Base-by-base conservation (phyloP, 169 alveolate genomes). In the Plasmodium gonderi region DNA sequence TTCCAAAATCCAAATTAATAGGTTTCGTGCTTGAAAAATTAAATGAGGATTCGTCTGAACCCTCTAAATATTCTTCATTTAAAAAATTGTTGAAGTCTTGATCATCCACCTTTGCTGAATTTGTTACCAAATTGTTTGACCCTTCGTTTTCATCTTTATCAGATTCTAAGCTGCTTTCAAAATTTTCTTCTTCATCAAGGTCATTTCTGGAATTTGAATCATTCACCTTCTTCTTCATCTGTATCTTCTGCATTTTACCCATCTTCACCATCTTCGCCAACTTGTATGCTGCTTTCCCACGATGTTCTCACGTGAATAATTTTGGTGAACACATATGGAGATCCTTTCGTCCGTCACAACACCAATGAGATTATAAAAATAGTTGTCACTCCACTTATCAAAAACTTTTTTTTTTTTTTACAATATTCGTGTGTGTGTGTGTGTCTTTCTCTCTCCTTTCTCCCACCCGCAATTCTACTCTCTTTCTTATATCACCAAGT, bases 1-100 rank as follows among this genome's bases (percentile, higher is more conserved):
- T 80, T 4, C n/a, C 67, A 74, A 11, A 29, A 5, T 49, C 77
- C 20, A 83, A 49, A 47, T 14, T 29, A 17, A 51, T 83, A 0
- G 45, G n/a, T 8, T 83, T 69, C 23, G 79, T 83, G 12, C 14
- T 72, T 29, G 85, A 49, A 1, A 45, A 49, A n/a, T 83, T 72
- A 2, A 83, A 17, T 0, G 92, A 83, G 4, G 92, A 47, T 0
- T 8, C 17, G 6, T 47, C 79, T 49, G 92, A 83, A 38, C 20
- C 33, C 38, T 83, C 92, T n/a, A 74, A 42, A 6, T 23, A 31
- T 17, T 23, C 83, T 23, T 83, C 77, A 47, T 83, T 83, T n/a
- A 83, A 64, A 51, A 83, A 83, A 20, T 36, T 83, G 29, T 72
- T 69, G 17, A 83, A 83, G 8, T 83, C 92, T 4, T 83, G 79